Base-by-base conservation (phyloP, 2,329 filamentous ascomycete species). In the Grosmannia huntii region DNA sequence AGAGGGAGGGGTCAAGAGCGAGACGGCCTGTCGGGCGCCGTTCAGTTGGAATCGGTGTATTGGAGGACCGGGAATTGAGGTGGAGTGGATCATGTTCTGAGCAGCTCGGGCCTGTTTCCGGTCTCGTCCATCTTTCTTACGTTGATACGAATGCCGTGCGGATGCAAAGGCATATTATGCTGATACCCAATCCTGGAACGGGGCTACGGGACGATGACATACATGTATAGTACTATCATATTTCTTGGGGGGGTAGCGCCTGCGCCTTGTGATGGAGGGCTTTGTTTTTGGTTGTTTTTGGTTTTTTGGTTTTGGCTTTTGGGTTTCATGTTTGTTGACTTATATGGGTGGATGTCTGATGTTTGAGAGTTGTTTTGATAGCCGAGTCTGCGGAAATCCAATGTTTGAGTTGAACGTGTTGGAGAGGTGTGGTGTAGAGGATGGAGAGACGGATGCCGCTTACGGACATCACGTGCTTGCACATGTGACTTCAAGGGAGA, bases 1-100 rank as follows among this genome's bases (percentile, higher is more conserved):
- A 5, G 27, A 49, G n/a, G 79, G 78, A 55, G 79, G 83, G 55
- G 71, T 68, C 63, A 66, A 71, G 59, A 72, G 72, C 50, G 70
- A 72, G 31, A 69, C 71, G 56, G 65, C 66, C 58, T 70, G 72
- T 58, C 71, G 75, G 55, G 76, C 78, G 49, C 78, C 79, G 9
- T 82, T 83, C 66, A 78, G 76, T 70, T 83, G 80, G 80, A 75
- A 77, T 3, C 76, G 73, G 64, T 81, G 76, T 66, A 80, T 83
- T 60, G 78, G 78, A 19, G 78, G 79, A 3, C 75, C 74, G 10
- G 78, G 78, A 21, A 72, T 76, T 23, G 81, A 83, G 52, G 79
- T 83, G 23, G 82, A 85, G 70, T 84, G 81, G 81, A 84, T 84
- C 66, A 84, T 85, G 80, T 82, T 84, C 68, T 85, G 49, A 57